Evolutionary conservation across 2,329 filamentous ascomycete species (phyloP), one percentile per base, ranked within the genome.

Genomic region (Graphium sp.): DNA sequence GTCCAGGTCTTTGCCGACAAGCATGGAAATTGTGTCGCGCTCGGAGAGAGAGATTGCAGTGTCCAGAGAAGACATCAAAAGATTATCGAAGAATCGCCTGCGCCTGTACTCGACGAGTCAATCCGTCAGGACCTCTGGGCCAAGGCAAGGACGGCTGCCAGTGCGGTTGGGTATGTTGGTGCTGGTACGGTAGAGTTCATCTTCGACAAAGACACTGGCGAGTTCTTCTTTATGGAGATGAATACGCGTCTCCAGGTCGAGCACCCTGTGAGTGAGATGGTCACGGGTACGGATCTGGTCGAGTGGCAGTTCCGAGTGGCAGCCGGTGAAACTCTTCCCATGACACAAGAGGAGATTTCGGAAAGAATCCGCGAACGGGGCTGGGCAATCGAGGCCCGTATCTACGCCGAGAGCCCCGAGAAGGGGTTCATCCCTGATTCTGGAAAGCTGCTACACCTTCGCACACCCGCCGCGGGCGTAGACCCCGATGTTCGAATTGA

Each of bases 401-500:
- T 98, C 40, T 98, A 98, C 48, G 89, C 89, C 7, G 89, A 98
- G 50, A 92, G 85, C 43, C 89, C 89, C 2, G 78, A 81, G 40
- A 80, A 67, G 49, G 84, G 84, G 31, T 98, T 98, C 53, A 75
- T 94, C 37, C 89, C 89, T 0, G 87, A 94, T 47, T 94, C 89
- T 0, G 89, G 89, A 21, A 78, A 71, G 41, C 65, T 98, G 1
- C 62, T 91, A 5, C 82, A 94, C 48, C 69, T 95, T 8, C 66
- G 70, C 19, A 84, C 80, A 2, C 85, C 87, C 0, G 52, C 57
- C 17, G 55, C 66, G 2, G 65, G 68, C 19, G 49, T 57, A 27
- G 66, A 71, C 21, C 64, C 76, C 1, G 78, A 84, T 37, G 68
- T 95, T 18, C 74, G 89, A 22, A 84, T 98, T 38, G 89, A 98